Base-by-base conservation (phyloP, 176 grass and related monocot species). In the Saccharum officinarum region DNA sequence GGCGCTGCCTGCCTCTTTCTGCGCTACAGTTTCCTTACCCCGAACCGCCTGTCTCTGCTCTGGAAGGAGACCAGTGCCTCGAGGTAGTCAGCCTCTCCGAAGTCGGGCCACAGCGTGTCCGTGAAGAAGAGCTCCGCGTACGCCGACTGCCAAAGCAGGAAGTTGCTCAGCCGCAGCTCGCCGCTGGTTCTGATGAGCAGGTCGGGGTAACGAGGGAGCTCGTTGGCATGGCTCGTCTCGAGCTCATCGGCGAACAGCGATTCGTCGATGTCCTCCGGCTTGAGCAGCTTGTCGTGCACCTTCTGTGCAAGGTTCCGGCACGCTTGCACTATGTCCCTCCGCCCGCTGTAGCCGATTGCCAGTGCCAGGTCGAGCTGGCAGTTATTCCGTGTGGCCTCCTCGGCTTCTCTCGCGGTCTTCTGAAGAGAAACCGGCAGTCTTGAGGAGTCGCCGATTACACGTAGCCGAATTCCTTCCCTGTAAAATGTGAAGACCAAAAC, bases 71-170 rank as follows among this genome's bases (percentile, higher is more conserved):
- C 8, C 59, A 96, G 25, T 1, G 94, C 94, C 17, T 91, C 87
- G 23, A 92, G 77, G 38, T 93, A 93, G 38, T 90, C 80, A 22
- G 54, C 82, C 89, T 93, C 89, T 20, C 86, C 87, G 45, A 93
- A 93, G 60, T 97, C 91, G 15, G 91, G 91, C 91, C 94, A 92
- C 64, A 86, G 72, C 37, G 89, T 93, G 40, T 87, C 39, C 40
- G 91, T 91, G 76, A 96, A 96, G 84, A 91, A 96, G 73, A 91
- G 91, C 94, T 93, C 94, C 49, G 89, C 76, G 79, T 97, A 91
- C 40, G 94, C 94, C 65, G 89, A 89, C 80, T 97, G 91, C 94
- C 89, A 97, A 61, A 97, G 73, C 76, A 97, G 67, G 94, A 97
- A 97, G 94, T 97, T 93, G 87, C 94, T 93, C 84, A 97, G 80